These are phyloP conservation scores for Chlorella variabilis DNA, from an alignment of 163 green algal genomes.

Conservation along the genomic window DNA sequence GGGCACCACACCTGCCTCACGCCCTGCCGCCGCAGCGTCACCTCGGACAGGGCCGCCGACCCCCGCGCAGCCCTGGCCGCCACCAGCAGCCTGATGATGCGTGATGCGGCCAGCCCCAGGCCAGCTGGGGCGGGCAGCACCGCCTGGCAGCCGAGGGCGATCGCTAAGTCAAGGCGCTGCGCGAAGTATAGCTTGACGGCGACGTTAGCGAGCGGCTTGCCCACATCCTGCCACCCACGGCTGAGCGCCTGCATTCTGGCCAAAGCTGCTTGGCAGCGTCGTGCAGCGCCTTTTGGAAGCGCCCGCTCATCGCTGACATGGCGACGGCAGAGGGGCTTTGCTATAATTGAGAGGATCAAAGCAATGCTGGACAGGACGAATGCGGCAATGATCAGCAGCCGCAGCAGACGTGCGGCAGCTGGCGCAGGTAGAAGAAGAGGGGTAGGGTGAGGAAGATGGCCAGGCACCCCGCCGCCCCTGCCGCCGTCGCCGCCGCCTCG, in stretches of 20 bases:
- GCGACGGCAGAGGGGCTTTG: too few species aligned
- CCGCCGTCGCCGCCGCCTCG: slow-evolving; percentile 42
- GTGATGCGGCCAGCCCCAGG: background rate
- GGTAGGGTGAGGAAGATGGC: slow-evolving; percentile 40
- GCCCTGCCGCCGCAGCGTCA: too few species aligned
- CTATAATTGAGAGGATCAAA: too few species aligned
- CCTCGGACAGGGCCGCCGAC: too few species aligned
- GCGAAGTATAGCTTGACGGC: background rate
- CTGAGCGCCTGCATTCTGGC: background rate
- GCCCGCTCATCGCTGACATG: too few species aligned
- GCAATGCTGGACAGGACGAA: too few species aligned
- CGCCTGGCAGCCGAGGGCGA: background rate
- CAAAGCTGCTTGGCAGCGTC: background rate
- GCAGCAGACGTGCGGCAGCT: slow-evolving; percentile 16
- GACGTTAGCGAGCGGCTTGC: background rate
- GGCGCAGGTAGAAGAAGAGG: slow-evolving; percentile 46
- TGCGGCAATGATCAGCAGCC: slow-evolving; percentile 28
- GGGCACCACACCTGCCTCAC: too few species aligned
- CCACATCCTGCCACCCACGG: background rate
- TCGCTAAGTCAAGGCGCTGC: background rate
- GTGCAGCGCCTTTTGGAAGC: too few species aligned
- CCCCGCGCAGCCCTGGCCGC: background rate
- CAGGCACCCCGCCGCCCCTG: slow-evolving; percentile 24
- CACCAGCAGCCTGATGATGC: background rate
- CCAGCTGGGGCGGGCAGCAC: background rate